Percentiles rank a stretch among this genome's conserved stretches.
Evolutionary conservation across 495 filamentous ascomycete genomes (phyloP).

Genomic region (Aspergillus ostianus): DNA sequence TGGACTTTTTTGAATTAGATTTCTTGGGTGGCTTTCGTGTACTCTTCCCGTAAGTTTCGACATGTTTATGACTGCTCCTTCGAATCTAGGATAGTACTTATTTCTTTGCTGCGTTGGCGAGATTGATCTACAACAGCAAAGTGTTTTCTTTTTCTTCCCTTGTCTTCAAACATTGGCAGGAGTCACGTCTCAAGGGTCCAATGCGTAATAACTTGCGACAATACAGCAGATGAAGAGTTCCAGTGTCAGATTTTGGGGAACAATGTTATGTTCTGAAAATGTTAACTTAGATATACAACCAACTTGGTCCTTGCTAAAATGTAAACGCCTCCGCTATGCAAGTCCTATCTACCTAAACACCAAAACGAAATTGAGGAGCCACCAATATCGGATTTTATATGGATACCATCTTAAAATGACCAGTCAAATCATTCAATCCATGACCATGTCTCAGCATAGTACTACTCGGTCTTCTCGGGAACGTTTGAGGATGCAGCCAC

Average conservation of each 20-base stretch:
- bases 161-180: too few species aligned
- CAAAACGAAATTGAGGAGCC: background rate
- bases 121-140: too few species aligned
- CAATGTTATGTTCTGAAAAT: background rate
- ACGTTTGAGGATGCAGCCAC: slow-evolving; percentile 24
- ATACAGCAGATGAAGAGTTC: too few species aligned
- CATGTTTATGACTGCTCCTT: too few species aligned
- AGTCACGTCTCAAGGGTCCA: too few species aligned
- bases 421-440: background rate
- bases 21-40: too few species aligned
- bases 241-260: background rate
- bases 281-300: background rate
- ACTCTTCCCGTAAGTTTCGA: too few species aligned
- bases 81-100: too few species aligned
- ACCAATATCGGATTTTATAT: background rate
- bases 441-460: background rate
- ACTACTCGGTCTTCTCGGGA: slow-evolving; percentile 5
- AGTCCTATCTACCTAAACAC: background rate
- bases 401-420: background rate
- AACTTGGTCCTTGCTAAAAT: background rate
- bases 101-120: too few species aligned
- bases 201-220: too few species aligned
- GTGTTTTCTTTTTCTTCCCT: too few species aligned
- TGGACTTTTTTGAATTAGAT: background rate
- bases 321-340: slow-evolving; percentile 16